These are phyloP conservation scores for Leishmania guyanensis DNA, from an alignment of 208 protist genomes.

Conservation along the genomic window DNA sequence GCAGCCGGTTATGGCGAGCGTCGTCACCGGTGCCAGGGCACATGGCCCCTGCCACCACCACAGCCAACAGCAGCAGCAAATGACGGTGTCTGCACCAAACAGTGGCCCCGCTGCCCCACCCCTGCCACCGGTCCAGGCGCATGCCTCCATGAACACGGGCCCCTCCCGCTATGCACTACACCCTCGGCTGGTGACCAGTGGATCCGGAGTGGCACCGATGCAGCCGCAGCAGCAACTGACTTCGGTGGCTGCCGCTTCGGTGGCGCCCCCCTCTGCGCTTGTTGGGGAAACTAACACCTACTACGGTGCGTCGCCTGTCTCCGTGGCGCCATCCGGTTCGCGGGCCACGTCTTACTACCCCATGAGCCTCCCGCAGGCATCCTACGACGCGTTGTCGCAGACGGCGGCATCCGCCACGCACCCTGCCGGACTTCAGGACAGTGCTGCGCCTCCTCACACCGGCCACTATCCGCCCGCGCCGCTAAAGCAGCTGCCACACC, in stretches of 20 bases:
- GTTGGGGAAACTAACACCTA: not conserved
- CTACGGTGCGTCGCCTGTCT: not conserved
- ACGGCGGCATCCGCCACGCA: not conserved
- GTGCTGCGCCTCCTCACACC: not conserved
- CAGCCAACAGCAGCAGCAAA: slow-evolving; percentile 8
- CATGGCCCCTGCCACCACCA: slow-evolving; percentile 7
- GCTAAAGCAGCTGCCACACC: not conserved
- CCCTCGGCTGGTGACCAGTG: not conserved
- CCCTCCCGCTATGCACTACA: not conserved
- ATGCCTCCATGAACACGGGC: not conserved
- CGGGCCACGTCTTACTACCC: not conserved
- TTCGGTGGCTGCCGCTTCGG: not conserved
- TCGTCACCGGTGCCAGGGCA: not conserved
- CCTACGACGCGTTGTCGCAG: not conserved
- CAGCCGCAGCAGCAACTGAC: slow-evolving; percentile 6
- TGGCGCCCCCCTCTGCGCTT: not conserved
- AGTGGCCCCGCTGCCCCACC: slow-evolving; percentile 5
- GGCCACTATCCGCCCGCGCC: not conserved
- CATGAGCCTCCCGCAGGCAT: not conserved
- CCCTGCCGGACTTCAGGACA: not conserved
- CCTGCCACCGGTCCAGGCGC: not conserved
- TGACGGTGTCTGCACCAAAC: not conserved
- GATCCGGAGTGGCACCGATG: not conserved
- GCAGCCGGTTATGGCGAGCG: not conserved
- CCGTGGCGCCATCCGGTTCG: not conserved